Evolutionary conservation across 2,329 filamentous ascomycete species (phyloP).

Genomic region (Paraphaeosphaeria minitans): DNA sequence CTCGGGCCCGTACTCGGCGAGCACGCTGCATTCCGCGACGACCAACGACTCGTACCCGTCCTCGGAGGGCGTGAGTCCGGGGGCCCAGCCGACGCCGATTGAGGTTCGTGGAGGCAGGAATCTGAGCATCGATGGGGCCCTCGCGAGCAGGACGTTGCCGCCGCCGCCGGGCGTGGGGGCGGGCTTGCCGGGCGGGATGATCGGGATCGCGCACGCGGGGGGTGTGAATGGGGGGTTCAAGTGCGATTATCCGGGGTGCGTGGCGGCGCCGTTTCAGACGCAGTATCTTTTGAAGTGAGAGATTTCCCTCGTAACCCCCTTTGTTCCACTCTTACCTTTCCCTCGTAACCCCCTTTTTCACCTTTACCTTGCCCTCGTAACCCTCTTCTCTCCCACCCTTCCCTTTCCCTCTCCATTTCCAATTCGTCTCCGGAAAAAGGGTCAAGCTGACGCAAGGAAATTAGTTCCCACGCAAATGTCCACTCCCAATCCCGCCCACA

Average conservation of each 20-base stretch:
- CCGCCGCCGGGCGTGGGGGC: slow-evolving; percentile 31
- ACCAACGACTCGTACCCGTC: slow-evolving; percentile 43
- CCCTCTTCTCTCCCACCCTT: no score
- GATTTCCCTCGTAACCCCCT: slow-evolving; percentile 10
- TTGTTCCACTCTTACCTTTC: background rate
- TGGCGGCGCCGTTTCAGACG: slow-evolving; percentile 75
- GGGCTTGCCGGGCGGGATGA: slow-evolving; percentile 18
- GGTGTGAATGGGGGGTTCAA: slow-evolving; percentile 36
- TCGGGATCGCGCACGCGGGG: no score
- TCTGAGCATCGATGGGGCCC: slow-evolving; percentile 38
- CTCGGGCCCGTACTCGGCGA: slow-evolving; percentile 38
- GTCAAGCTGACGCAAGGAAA: background rate
- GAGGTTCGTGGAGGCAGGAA: slow-evolving; percentile 33
- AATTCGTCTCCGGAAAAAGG: no score
- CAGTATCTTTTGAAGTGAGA: slow-evolving; percentile 73
- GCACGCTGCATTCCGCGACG: slow-evolving; percentile 34
- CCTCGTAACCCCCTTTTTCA: no score
- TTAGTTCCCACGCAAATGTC: slow-evolving; percentile 72
- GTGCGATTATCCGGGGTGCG: slow-evolving; percentile 69
- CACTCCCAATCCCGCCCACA: slow-evolving; percentile 68
- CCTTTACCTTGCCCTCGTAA: background rate
- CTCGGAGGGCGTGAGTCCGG: slow-evolving; percentile 43
- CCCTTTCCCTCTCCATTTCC: no score
- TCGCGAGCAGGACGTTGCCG: slow-evolving; percentile 38
- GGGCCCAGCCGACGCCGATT: slow-evolving; percentile 34